Percentiles rank a stretch among this genome's conserved stretches.
phyloP scores from a whole-genome alignment of 2,329 filamentous ascomycete species.

The Thielaviopsis punctulata region DNA sequence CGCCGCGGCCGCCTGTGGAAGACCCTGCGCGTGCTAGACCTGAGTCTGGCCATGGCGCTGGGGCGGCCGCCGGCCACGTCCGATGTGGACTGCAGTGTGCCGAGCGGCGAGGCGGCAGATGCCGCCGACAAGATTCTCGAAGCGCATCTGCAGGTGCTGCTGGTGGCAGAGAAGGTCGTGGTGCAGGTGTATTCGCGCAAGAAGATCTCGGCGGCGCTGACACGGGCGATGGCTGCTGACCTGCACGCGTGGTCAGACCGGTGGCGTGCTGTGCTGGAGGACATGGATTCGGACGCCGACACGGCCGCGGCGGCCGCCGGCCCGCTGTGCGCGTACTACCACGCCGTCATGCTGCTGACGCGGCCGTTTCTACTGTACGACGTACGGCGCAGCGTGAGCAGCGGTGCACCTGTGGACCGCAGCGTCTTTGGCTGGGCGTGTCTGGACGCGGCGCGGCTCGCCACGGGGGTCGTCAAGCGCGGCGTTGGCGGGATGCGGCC shows the following conservation, averaged over 20 bases:
- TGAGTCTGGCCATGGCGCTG: slow-evolving; percentile 37
- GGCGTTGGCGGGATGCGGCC: neutral
- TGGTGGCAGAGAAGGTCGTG: slow-evolving; percentile 33
- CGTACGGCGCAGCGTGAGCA: slow-evolving; percentile 15
- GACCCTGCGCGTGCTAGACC: slow-evolving; percentile 32
- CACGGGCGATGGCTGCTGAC: slow-evolving; percentile 35
- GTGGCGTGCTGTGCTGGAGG: slow-evolving; percentile 28
- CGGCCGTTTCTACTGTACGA: slow-evolving; percentile 40
- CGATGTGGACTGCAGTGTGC: slow-evolving; percentile 36
- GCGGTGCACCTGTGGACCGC: neutral
- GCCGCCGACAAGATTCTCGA: slow-evolving; percentile 29
- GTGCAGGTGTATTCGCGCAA: slow-evolving; percentile 34
- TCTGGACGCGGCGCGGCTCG: neutral
- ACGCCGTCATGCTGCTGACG: slow-evolving; percentile 39
- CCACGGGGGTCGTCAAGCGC: neutral
- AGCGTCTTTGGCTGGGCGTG: neutral
- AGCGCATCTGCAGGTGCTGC: slow-evolving; percentile 34
- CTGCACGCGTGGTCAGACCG: slow-evolving; percentile 32
- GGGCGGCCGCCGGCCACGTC: slow-evolving; percentile 35
- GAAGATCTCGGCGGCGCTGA: slow-evolving; percentile 34
- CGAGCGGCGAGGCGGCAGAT: slow-evolving; percentile 22
- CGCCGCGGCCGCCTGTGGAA: slow-evolving; percentile 36
- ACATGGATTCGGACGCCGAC: slow-evolving; percentile 20
- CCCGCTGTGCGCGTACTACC: slow-evolving; percentile 35
- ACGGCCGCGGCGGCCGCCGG: slow-evolving; percentile 30